phyloP scores from a whole-genome alignment of 805 yeast genomes.

The Pichia cabralensis region DNA sequence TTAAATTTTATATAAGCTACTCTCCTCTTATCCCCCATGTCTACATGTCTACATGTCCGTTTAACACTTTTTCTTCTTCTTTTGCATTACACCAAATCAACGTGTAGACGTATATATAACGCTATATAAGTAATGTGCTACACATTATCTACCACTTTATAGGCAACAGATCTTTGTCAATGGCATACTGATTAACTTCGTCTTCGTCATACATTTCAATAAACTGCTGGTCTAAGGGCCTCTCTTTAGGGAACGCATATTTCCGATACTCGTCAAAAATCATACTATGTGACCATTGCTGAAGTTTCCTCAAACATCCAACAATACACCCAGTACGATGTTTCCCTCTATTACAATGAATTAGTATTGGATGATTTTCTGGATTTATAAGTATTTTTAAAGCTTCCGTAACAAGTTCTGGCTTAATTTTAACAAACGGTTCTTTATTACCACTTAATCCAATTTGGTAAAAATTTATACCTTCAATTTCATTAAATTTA shows the following conservation, averaged over 20 bases:
- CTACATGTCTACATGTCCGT: too few species aligned
- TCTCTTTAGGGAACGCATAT: slow-evolving; percentile 89
- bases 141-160: slow-evolving; percentile 53
- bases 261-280: slow-evolving; percentile 92
- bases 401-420: slow-evolving; percentile 66
- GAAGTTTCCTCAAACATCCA: slow-evolving; percentile 83
- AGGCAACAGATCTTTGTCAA: slow-evolving; percentile 50
- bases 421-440: slow-evolving; percentile 71
- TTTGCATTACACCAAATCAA: too few species aligned
- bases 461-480: slow-evolving; percentile 68
- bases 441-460: slow-evolving; percentile 95
- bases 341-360: slow-evolving; percentile 94
- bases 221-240: slow-evolving; percentile 93
- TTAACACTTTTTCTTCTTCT: too few species aligned
- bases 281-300: slow-evolving; percentile 88
- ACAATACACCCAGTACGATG: slow-evolving; percentile 95
- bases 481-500: slow-evolving; percentile 49
- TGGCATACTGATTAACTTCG: slow-evolving; percentile 48
- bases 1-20: slow-evolving; percentile 2
- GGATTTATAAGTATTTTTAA: slow-evolving; percentile 76
- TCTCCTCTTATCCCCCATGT: too few species aligned
- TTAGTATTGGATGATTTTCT: slow-evolving; percentile 78
- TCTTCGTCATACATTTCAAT: slow-evolving; percentile 78
- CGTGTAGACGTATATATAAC: too few species aligned
- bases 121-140: neutral